Base-by-base conservation (phyloP, 805 yeast genomes). In the Pichia gijzeniarum region DNA sequence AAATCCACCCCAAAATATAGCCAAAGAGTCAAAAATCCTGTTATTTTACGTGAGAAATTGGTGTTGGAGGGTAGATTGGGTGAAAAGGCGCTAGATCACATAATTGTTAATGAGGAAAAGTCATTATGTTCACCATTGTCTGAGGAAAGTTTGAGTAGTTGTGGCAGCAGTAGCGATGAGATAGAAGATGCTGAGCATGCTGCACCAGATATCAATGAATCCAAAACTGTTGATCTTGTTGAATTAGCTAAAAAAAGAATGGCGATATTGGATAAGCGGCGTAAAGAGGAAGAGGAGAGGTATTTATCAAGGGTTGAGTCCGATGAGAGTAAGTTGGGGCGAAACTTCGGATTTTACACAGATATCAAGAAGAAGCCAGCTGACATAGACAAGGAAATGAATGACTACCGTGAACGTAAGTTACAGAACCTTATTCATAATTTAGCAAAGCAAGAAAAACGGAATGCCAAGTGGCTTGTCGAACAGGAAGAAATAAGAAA, bases 1-100 rank as follows among this genome's bases (percentile, higher is more conserved):
- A 80, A 78, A 62, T 76, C 80, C 45, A 85, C 96, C 0, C 84
- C 95, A 0, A 72, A 73, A 51, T 89, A 70, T 59, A 72, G 80
- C 45, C 69, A 77, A 20, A 70, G 81, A 18, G 64, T 80, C 14
- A 75, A 80, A 1, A 91, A 87, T 56, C 86, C 90, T 49, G 77
- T 82, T 51, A 69, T 75, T 47, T 72, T 91, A 44, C 72, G 91
- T 50, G 77, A 84, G 45, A 76, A 77, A 54, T 69, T 90, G 42
- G 90, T 87, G 2, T 80, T 79, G 41, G 97, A 91, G 60, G 85
- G 95, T 27, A 70, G 85, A 45, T 67, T 80, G 43, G 93, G 91
- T 3, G 96, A 90, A 59, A 70, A 69, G 42, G 95, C 96, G 0
- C 63, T 91, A 40, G 77, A 83, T 49, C 71, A 76, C 42, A 69